Base-by-base conservation (phyloP, 352 stramenopile genomes). In the Phytophthora sansomeana region DNA sequence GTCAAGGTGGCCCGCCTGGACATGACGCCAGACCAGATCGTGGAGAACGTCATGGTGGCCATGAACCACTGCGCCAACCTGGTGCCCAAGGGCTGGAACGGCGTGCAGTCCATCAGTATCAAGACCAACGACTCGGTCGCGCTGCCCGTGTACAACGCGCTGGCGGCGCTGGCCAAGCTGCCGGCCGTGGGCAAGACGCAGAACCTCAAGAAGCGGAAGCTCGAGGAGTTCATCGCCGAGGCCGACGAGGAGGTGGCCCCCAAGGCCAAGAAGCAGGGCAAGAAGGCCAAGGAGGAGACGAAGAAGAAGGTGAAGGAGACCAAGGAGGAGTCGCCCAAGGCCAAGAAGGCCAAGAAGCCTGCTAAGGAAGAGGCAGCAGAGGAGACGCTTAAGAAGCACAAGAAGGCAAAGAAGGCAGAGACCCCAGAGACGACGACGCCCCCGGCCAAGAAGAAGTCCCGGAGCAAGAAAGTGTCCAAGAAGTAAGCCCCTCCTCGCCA, bases 71-170 rank as follows among this genome's bases (percentile, higher is more conserved):
- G 83, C 54, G 78, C 83, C 16, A 73, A 67, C 6, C 90, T 96
- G 55, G 85, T 98, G 26, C 83, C 89, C 35, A 93, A 95, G 47
- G 83, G 87, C 43, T 98, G 95, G 95, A 80, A 85, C 46, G 97
- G 97, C 74, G 86, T 98, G 49, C 89, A 96, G 75, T 93, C 89
- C 30, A 97, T 98, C 79, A 88, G 70, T 54, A 74, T 98, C 64
- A 98, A 98, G 80, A 97, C 91, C 8, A 78, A 70, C 26, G 76
- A 93, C 32, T 97, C 89, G 61, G 75, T 97, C 9, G 75, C 90
- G n/a, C 70, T 98, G 47, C 95, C 93, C 26, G 82, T 98, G 42
- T 98, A 97, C 70, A 98, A 97, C 57, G 67, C 83, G 19, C 73
- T 93, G 28, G 69, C 84, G 13, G 50, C 81, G 49, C 58, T 89